These are phyloP conservation scores for Aureobasidium sp. DNA, from an alignment of 2,329 filamentous ascomycete genomes.

Conservation along the genomic window DNA sequence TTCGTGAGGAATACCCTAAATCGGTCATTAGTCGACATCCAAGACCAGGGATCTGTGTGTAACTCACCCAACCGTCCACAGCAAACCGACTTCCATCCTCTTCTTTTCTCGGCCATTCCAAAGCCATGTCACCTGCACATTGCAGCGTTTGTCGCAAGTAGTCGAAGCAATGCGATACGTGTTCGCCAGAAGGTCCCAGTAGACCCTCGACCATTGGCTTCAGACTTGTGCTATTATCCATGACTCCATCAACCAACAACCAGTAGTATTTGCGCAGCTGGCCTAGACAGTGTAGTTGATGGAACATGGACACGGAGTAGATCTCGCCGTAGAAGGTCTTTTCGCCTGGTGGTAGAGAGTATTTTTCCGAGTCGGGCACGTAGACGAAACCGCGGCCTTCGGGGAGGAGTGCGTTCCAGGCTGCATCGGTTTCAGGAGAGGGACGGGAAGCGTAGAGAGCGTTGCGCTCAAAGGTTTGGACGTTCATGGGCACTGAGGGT, in stretches of 20 bases:
- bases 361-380: constrained; percentile 17
- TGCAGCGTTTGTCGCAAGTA: constrained; percentile 22
- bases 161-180: constrained; percentile 23
- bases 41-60: neutral
- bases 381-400: constrained; percentile 27
- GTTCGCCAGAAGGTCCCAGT: constrained; percentile 15
- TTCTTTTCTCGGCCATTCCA: constrained; percentile 24
- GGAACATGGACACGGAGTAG: constrained; percentile 28
- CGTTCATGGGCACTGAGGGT: constrained; percentile 15
- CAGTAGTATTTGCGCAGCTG: constrained; percentile 23
- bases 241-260: constrained; percentile 18
- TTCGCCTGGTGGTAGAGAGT: constrained; percentile 22
- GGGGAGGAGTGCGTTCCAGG: constrained; percentile 22
- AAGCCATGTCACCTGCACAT: constrained; percentile 21
- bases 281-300: constrained; percentile 27
- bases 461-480: constrained; percentile 20
- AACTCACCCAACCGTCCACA: constrained; percentile 25
- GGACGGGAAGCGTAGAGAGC: constrained; percentile 18
- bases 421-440: constrained; percentile 18
- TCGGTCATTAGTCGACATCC: neutral
- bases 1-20: neutral
- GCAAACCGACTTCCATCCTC: constrained; percentile 20
- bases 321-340: constrained; percentile 19
- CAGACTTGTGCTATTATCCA: constrained; percentile 17
- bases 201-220: constrained; percentile 15